Percentiles rank a stretch among this genome's conserved stretches.
Conservation (phyloP, 768 basidiomycete species). For the Rhizopogon vinicolor region DNA sequence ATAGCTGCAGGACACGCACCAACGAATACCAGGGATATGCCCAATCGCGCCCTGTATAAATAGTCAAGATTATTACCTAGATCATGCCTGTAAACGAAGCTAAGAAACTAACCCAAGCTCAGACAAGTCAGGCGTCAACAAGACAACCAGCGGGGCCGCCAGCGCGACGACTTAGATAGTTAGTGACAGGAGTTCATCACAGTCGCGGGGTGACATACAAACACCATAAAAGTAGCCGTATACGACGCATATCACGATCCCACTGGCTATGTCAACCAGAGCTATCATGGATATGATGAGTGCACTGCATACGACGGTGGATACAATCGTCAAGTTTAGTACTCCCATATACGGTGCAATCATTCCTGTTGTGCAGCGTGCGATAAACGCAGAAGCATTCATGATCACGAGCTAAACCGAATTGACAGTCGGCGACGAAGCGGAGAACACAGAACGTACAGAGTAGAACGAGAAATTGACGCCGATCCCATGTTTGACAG, state of each 20-base stretch:
- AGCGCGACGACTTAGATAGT: constrained; percentile 29
- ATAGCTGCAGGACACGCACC: constrained; percentile 19
- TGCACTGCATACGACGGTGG: constrained; percentile 26
- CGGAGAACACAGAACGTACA: constrained; percentile 23
- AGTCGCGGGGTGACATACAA: constrained; percentile 21
- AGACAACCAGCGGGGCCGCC: constrained; percentile 41
- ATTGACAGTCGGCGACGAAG: background rate
- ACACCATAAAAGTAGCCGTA: constrained; percentile 48
- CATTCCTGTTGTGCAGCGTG: constrained; percentile 39
- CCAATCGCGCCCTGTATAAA: constrained; percentile 30
- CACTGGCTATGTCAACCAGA: constrained; percentile 31
- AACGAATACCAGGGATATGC: constrained; percentile 43
- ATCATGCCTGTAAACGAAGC: too few species aligned
- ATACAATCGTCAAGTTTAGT: constrained; percentile 37
- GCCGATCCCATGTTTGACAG: constrained; percentile 43
- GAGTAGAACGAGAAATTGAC: constrained; percentile 49
- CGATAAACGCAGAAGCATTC: constrained; percentile 45
- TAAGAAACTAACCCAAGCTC: constrained; percentile 45
- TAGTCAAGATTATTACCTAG: background rate
- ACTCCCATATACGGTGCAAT: constrained; percentile 37
- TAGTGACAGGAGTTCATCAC: background rate
- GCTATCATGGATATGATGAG: constrained; percentile 43
- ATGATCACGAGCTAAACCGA: constrained; percentile 42
- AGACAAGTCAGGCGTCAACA: constrained; percentile 37
- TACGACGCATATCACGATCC: constrained; percentile 37